phyloP scores from a whole-genome alignment of 2,329 filamentous ascomycete species.

The Colletotrichum sp. region DNA sequence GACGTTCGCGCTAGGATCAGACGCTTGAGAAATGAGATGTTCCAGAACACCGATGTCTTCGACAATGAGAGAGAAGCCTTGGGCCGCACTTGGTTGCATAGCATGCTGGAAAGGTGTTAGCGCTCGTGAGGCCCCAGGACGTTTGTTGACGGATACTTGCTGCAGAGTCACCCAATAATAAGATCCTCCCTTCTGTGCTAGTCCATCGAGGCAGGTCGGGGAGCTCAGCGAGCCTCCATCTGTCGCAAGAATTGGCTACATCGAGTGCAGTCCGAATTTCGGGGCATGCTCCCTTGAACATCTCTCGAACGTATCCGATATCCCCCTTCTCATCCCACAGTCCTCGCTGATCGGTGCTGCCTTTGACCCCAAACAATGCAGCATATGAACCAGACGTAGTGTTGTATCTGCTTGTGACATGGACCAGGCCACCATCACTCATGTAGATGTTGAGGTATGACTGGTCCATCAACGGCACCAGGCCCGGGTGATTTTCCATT shows the following conservation, averaged over 20 bases:
- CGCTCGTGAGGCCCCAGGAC: rapidly evolving
- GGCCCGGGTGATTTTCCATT: background rate
- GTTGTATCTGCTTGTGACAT: conserved; percentile 23
- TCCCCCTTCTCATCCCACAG: conserved; percentile 29
- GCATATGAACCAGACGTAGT: conserved; percentile 6
- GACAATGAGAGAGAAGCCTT: background rate
- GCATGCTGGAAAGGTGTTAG: background rate
- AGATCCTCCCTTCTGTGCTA: conserved; percentile 19
- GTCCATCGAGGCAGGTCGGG: conserved; percentile 26
- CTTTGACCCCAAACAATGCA: conserved; percentile 22
- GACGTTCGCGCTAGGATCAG: background rate
- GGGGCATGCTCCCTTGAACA: conserved; percentile 14
- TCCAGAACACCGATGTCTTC: background rate
- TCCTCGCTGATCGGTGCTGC: conserved; percentile 24
- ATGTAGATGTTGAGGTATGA: conserved; percentile 25
- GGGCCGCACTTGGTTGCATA: background rate
- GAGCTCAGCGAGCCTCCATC: conserved; percentile 27
- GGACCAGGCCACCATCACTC: conserved; percentile 15
- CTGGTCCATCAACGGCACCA: conserved; percentile 20
- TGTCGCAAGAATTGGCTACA: conserved; percentile 20
- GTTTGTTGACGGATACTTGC: background rate
- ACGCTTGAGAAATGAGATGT: background rate
- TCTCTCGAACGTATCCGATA: conserved; percentile 22
- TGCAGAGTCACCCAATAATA: conserved; percentile 25
- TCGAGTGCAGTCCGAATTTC: conserved; percentile 21